Conservation (phyloP, 78 protist species). For the Isochrysis galbana region DNA sequence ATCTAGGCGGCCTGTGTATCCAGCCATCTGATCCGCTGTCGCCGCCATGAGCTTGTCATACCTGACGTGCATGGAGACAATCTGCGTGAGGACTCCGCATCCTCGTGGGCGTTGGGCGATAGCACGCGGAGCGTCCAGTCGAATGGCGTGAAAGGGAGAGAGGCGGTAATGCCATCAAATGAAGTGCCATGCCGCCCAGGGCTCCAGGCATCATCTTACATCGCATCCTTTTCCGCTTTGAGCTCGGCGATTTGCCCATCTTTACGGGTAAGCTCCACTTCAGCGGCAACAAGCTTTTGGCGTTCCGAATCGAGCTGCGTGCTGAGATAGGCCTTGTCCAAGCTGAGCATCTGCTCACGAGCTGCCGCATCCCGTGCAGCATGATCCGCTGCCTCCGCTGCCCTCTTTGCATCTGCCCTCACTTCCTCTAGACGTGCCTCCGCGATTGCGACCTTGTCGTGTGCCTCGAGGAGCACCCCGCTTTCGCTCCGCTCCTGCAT, state of each 20-base stretch:
- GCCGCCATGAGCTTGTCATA: not conserved
- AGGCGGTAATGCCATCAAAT: not conserved
- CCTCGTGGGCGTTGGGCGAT: not conserved
- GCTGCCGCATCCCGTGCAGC: too few relatives aligned
- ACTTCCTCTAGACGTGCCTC: not conserved
- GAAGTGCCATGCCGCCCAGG: not conserved
- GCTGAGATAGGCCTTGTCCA: not conserved
- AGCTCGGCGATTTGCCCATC: not conserved
- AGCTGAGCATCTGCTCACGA: too few relatives aligned
- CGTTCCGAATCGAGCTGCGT: not conserved
- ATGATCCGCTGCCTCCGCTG: not conserved
- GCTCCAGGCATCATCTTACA: not conserved
- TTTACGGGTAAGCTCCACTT: not conserved
- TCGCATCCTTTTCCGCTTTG: not conserved
- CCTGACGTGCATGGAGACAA: not conserved
- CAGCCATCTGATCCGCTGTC: not conserved
- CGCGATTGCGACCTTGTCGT: not conserved
- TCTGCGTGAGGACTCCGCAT: not conserved
- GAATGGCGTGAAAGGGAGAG: too few relatives aligned
- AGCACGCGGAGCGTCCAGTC: too few relatives aligned
- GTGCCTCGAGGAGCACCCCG: not conserved
- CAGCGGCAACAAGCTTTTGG: too few relatives aligned
- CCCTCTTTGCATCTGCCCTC: not conserved
- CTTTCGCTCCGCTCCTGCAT: not conserved
- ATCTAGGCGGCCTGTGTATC: not conserved